Conservation (phyloP, 106 monocot species). For the Allium fistulosum region DNA sequence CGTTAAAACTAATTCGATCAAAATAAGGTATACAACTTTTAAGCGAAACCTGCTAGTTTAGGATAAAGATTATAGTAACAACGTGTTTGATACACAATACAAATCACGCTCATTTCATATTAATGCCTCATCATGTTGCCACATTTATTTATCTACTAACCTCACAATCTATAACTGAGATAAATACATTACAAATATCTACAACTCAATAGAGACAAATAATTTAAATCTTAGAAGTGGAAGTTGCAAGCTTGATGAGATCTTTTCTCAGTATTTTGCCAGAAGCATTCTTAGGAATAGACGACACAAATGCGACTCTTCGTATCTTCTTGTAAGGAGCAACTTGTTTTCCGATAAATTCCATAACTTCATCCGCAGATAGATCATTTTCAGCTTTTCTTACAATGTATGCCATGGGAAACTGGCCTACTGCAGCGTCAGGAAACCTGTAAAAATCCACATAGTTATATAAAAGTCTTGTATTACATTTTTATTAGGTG, state of each 20-base stretch:
- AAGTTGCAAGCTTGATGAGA: constrained; percentile 76
- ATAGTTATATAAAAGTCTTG: not conserved
- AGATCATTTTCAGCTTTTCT: constrained; percentile 46
- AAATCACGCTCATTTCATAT: no score
- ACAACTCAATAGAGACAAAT: not conserved
- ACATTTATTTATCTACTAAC: no score
- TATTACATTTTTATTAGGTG: not conserved
- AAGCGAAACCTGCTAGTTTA: no score
- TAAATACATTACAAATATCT: no score
- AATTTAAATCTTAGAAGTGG: constrained; percentile 26
- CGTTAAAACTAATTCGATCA: no score
- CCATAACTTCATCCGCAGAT: constrained; percentile 38
- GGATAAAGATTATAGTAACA: no score
- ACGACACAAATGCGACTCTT: constrained; percentile 57
- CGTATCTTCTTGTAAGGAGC: constrained; percentile 90
- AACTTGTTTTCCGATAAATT: constrained; percentile 73
- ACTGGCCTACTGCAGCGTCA: constrained; percentile 63
- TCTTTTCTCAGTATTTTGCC: constrained; percentile 95
- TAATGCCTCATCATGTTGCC: no score
- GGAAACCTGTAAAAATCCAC: constrained; percentile 48
- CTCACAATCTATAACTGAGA: no score
- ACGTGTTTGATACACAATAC: no score
- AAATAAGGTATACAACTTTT: no score
- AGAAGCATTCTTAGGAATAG: constrained; percentile 79
- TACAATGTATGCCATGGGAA: constrained; percentile 84